Evolutionary conservation across 192 early-diverging fungal species (phyloP).

Genomic region (Gamsiella multidivaricata): DNA sequence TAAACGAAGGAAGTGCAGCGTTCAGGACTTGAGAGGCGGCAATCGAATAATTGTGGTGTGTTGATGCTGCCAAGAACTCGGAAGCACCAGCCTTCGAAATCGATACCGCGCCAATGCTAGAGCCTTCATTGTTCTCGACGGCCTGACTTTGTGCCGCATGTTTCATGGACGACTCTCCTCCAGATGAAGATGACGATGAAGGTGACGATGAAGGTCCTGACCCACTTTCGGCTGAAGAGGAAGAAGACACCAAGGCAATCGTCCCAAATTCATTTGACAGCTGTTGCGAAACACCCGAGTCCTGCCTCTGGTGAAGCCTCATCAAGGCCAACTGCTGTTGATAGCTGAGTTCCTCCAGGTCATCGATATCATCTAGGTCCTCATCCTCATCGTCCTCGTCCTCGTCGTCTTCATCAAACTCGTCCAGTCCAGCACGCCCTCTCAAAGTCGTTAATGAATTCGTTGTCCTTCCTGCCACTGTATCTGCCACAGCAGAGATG

Average conservation of each 20-base stretch:
- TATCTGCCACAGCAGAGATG: constrained; percentile 50
- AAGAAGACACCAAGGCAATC: constrained; percentile 27
- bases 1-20: constrained; percentile 40
- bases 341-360: constrained; percentile 19
- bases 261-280: constrained; percentile 37
- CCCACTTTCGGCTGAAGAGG: neutral
- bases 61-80: constrained; percentile 40
- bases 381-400: constrained; percentile 31
- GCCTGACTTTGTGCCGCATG: too few species aligned
- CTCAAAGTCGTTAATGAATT: constrained; percentile 34
- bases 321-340: constrained; percentile 12
- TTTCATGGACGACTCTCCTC: too few species aligned
- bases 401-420: constrained; percentile 46
- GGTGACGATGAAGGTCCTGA: constrained; percentile 4
- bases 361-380: constrained; percentile 19
- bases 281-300: constrained; percentile 18
- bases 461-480: constrained; percentile 36
- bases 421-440: constrained; percentile 35
- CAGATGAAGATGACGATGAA: neutral
- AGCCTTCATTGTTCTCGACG: too few species aligned
- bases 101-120: constrained; percentile 11
- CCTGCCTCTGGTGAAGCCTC: constrained; percentile 8
- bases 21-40: constrained; percentile 33
- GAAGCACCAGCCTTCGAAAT: constrained; percentile 39
- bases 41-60: constrained; percentile 39